Base-by-base conservation (phyloP, 192 early-diverging fungal genomes). In the Coemansia sp. region DNA sequence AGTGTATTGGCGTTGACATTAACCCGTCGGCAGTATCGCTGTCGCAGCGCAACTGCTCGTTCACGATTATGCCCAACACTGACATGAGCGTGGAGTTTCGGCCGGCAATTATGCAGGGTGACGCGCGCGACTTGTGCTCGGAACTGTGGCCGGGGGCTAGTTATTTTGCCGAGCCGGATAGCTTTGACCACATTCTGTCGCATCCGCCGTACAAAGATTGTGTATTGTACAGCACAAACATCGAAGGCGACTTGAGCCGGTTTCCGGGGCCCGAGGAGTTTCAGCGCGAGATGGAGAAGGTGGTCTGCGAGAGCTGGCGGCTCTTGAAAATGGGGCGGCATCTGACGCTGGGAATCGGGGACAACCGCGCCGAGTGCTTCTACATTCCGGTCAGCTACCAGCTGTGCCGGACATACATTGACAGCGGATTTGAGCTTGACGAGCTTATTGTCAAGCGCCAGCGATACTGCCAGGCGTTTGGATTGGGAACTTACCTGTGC, bases 121-220 rank as follows among this genome's bases (percentile, higher is more conserved):
- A 96, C 65, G 86, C 94, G 6, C 82, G 94, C 23, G 54, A 83
- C 24, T 71, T 96, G 33, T 32, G 64, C 14, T 60, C 65, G 10
- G 50, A 57, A 6, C 84, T 82, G 6, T 75, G 71, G 71, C 68
- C 78, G 4, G 78, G 78, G 7, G 62, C 67, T 10, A n/a, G 35
- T 45, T 68, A 85, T 2, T 75, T 92, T 52, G 90, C 93, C 54
- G 87, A 81, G 55, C 72, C 74, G 21, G 90, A 89, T 27, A 81
- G 80, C 16, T 97, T 90, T 64, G 92, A 94, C 69, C 92, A 94
- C 58, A 81, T 97, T 6, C 81, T 97, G 25, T 92, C 91, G 10
- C 94, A 97, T 57, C 94, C 94, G 42, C 94, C 94, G 4, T 97
- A 97, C 73, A 97, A 97, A 71, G 92, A 95, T 65, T 94, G 92